A percentile compares a stretch with the other conserved stretches of the same genome.
Evolutionary conservation across 352 stramenopile genomes (phyloP).

Genomic region (Globisporangium splendens): DNA sequence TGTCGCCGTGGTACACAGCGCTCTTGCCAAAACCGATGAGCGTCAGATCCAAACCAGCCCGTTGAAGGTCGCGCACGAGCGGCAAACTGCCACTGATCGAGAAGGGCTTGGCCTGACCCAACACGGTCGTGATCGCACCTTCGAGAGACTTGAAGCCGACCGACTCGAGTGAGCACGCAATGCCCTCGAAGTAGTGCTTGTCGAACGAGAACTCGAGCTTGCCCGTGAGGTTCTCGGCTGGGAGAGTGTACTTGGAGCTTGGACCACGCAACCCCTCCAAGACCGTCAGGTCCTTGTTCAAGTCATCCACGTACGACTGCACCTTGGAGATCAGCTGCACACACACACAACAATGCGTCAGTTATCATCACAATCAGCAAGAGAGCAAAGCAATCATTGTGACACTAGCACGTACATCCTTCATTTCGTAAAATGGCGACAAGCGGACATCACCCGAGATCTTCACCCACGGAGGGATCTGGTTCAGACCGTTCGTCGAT

Average conservation of each 20-base stretch:
- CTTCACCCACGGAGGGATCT: slow-evolving; percentile 86
- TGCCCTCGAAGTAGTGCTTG: slow-evolving; percentile 81
- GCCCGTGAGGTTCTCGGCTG: slow-evolving; percentile 68
- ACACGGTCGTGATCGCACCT: slow-evolving; percentile 70
- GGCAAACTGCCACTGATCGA: slow-evolving; percentile 88
- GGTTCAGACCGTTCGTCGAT: slow-evolving; percentile 75
- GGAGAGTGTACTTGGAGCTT: slow-evolving; percentile 90
- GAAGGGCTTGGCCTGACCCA: slow-evolving; percentile 85
- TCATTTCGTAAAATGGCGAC: slow-evolving; percentile 91
- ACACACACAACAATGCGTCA: slow-evolving; percentile 12
- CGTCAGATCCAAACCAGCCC: slow-evolving; percentile 68
- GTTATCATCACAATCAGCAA: slow-evolving; percentile 4
- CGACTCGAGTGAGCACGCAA: slow-evolving; percentile 91
- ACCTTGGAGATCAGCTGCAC: slow-evolving; percentile 66
- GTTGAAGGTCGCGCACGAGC: slow-evolving; percentile 75
- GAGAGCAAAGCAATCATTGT: neutral
- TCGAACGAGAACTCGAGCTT: slow-evolving; percentile 89
- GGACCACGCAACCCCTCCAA: slow-evolving; percentile 82
- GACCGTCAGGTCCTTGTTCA: slow-evolving; percentile 83
- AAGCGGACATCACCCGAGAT: slow-evolving; percentile 89
- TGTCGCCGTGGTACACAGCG: slow-evolving; percentile 90
- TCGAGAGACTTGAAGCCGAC: slow-evolving; percentile 84
- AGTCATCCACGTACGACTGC: slow-evolving; percentile 76
- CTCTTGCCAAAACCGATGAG: slow-evolving; percentile 79
- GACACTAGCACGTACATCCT: slow-evolving; percentile 59